Conservation (phyloP, 2,329 filamentous ascomycete genomes). For the Aciculosporium take region DNA sequence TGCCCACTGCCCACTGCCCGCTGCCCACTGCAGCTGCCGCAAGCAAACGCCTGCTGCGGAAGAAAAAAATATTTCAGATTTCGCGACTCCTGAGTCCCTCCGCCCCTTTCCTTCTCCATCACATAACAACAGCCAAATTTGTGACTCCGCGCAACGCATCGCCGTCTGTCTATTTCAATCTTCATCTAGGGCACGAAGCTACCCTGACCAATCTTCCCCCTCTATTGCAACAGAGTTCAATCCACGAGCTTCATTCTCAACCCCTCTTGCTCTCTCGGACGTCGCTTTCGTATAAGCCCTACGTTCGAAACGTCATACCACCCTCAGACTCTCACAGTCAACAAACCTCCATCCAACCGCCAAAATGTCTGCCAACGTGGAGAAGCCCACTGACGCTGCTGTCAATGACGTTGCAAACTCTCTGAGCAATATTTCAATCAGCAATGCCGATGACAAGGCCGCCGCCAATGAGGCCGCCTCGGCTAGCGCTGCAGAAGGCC, state of each 20-base stretch:
- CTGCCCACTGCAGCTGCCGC: constrained; percentile 5
- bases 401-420: constrained; percentile 65
- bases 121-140: constrained; percentile 29
- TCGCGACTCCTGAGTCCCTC: constrained; percentile 16
- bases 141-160: constrained; percentile 34
- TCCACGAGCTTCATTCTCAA: constrained; percentile 21
- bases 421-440: constrained; percentile 60
- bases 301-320: constrained; percentile 26
- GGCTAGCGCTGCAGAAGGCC: constrained; percentile 94
- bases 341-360: constrained; percentile 29
- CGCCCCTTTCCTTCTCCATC: constrained; percentile 23
- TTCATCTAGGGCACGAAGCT: constrained; percentile 77
- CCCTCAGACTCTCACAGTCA: constrained; percentile 29
- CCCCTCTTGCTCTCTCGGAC: constrained; percentile 26
- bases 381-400: constrained; percentile 50
- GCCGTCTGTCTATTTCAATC: constrained; percentile 29
- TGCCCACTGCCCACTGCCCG: constrained; percentile 4
- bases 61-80: constrained; percentile 29
- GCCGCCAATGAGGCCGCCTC: constrained; percentile 79
- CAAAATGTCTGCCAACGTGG: constrained; percentile 67
- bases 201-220: constrained; percentile 49
- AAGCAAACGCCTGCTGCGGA: constrained; percentile 7
- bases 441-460: constrained; percentile 37
- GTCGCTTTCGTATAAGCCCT: constrained; percentile 22
- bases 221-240: constrained; percentile 62